Conservation (phyloP, 2,329 filamentous ascomycete species). For the Lomentospora prolificans region DNA sequence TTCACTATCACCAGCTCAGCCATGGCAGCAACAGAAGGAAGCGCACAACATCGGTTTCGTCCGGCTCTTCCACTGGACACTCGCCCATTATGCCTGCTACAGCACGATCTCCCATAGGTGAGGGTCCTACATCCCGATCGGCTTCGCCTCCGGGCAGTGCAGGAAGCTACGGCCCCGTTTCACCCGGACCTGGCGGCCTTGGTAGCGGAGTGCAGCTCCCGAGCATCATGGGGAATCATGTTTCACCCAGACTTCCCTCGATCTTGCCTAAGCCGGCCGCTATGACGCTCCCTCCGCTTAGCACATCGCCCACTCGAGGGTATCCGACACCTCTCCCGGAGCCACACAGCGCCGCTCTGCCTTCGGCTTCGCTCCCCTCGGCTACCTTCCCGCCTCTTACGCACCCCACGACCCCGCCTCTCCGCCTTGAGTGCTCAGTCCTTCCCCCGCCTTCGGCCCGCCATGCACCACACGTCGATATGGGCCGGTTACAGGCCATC, state of each 20-base stretch:
- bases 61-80: slow-evolving; percentile 47
- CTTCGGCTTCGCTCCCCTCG: slow-evolving; percentile 29
- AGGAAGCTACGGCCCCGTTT: slow-evolving; percentile 33
- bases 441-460: slow-evolving; percentile 27
- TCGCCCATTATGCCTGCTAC: slow-evolving; percentile 39
- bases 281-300: slow-evolving; percentile 32
- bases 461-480: slow-evolving; percentile 41
- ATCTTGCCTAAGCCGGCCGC: slow-evolving; percentile 57
- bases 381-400: slow-evolving; percentile 27
- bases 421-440: slow-evolving; percentile 51
- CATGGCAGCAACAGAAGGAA: slow-evolving; percentile 74
- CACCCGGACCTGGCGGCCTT: slow-evolving; percentile 22
- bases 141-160: slow-evolving; percentile 36
- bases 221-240: slow-evolving; percentile 36
- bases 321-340: slow-evolving; percentile 32
- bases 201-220: slow-evolving; percentile 38
- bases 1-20: slow-evolving; percentile 80
- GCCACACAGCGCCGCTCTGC: slow-evolving; percentile 34
- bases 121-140: slow-evolving; percentile 30
- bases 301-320: slow-evolving; percentile 24
- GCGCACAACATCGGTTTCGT: slow-evolving; percentile 61
- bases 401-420: slow-evolving; percentile 30
- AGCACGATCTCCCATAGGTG: slow-evolving; percentile 41
- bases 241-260: slow-evolving; percentile 43
- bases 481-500: slow-evolving; percentile 56